These are phyloP conservation scores for Exophiala calicioides DNA, from an alignment of 2,329 filamentous ascomycete genomes.

Conservation along the genomic window DNA sequence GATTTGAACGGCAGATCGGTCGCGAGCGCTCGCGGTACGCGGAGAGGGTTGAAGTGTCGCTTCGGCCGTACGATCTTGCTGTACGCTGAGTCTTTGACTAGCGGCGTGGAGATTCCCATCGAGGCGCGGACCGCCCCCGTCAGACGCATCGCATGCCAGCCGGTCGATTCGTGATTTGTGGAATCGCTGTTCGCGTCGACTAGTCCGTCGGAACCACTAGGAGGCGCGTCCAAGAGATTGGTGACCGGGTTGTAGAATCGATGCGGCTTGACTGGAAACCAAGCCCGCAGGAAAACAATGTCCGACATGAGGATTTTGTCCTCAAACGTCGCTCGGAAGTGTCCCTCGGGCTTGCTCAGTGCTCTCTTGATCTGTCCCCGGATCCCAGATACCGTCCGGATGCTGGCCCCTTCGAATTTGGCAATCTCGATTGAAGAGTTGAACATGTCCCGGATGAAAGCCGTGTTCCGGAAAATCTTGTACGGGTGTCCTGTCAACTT, in stretches of 20 bases:
- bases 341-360: constrained; percentile 86
- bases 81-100: constrained; percentile 83
- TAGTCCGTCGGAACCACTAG: constrained; percentile 29
- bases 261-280: constrained; percentile 94
- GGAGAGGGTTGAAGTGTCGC: constrained; percentile 72
- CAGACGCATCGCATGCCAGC: constrained; percentile 88
- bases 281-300: constrained; percentile 92
- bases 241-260: constrained; percentile 97
- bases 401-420: constrained; percentile 94
- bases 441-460: constrained; percentile 99
- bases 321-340: constrained; percentile 96
- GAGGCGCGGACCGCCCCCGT: constrained; percentile 87
- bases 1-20: constrained; percentile 88
- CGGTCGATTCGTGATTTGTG: constrained; percentile 38
- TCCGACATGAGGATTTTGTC: constrained; percentile 97
- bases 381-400: constrained; percentile 94
- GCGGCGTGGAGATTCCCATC: constrained; percentile 72
- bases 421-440: constrained; percentile 88
- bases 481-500: constrained; percentile 91
- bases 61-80: constrained; percentile 60
- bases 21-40: constrained; percentile 57
- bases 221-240: constrained; percentile 71
- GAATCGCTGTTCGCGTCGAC: constrained; percentile 22
- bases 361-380: constrained; percentile 97
- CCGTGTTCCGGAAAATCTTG: constrained; percentile 99